phyloP scores from a whole-genome alignment of 352 stramenopile genomes.

The Pythium volutum region DNA sequence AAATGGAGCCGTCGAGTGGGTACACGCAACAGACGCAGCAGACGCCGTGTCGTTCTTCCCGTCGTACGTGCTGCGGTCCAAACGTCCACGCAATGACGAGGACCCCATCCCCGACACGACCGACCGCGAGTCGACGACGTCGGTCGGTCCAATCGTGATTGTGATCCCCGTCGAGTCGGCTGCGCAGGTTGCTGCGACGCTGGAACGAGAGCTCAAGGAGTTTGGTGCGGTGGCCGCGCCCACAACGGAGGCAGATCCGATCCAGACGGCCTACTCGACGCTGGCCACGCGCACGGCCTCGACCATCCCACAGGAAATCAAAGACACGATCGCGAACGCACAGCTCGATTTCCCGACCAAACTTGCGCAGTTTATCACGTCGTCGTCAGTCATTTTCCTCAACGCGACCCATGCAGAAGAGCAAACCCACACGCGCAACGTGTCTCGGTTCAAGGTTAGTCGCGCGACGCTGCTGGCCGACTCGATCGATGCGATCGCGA shows the following conservation, averaged over 20 bases:
- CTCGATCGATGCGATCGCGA: constrained; percentile 58
- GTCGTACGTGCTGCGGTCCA: constrained; percentile 10
- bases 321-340: constrained; percentile 19
- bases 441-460: constrained; percentile 22
- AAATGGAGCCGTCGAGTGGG: constrained; percentile 14
- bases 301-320: constrained; percentile 5
- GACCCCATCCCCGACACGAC: not conserved
- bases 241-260: constrained; percentile 1
- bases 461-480: constrained; percentile 50
- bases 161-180: constrained; percentile 19
- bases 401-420: constrained; percentile 7
- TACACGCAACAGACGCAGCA: not conserved
- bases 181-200: not conserved
- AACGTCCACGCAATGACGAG: not conserved
- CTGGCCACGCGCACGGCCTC: not conserved
- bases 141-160: constrained; percentile 12
- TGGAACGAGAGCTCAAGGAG: constrained; percentile 13
- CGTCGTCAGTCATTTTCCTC: constrained; percentile 14
- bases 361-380: constrained; percentile 26
- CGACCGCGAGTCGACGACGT: not conserved
- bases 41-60: not conserved
- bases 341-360: constrained; percentile 27
- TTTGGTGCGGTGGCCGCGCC: not conserved
- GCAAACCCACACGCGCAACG: constrained; percentile 8
- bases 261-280: constrained; percentile 1